phyloP scores from a whole-genome alignment of 1,284 basidiomycete species.

The Xerocomus cyaneibrunnescens region DNA sequence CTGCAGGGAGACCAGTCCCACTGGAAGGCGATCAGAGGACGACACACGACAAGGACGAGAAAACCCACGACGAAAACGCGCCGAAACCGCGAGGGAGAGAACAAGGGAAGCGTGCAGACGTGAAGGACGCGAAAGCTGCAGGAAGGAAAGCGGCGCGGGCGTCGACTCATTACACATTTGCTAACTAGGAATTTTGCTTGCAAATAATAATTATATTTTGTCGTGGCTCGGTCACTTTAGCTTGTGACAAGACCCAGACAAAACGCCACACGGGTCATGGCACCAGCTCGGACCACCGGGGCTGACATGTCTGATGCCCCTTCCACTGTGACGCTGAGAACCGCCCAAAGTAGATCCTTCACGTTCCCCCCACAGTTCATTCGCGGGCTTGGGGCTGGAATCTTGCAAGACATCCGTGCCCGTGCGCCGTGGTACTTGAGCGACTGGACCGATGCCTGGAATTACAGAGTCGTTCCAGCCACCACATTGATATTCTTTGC shows the following conservation, averaged over 20 bases:
- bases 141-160: background rate
- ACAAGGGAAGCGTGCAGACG: constrained; percentile 3
- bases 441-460: constrained; percentile 90
- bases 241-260: no score
- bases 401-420: constrained; percentile 73
- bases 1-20: constrained; percentile 15
- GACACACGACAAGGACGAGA: background rate
- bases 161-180: background rate
- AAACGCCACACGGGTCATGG: no score
- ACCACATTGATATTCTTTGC: constrained; percentile 78
- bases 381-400: constrained; percentile 60
- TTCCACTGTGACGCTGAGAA: background rate
- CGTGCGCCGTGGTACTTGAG: constrained; percentile 79
- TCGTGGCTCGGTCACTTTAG: no score
- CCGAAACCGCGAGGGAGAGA: constrained; percentile 8
- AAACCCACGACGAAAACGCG: constrained; percentile 17
- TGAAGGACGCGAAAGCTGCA: constrained; percentile 1
- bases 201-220: background rate
- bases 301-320: background rate
- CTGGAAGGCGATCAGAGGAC: constrained; percentile 6
- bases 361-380: constrained; percentile 1
- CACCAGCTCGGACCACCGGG: background rate
- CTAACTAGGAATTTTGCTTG: constrained; percentile 15
- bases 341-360: background rate
- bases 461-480: constrained; percentile 78